Evolutionary conservation across 495 filamentous ascomycete genomes (phyloP).

Genomic region (Penicillium nucicola): DNA sequence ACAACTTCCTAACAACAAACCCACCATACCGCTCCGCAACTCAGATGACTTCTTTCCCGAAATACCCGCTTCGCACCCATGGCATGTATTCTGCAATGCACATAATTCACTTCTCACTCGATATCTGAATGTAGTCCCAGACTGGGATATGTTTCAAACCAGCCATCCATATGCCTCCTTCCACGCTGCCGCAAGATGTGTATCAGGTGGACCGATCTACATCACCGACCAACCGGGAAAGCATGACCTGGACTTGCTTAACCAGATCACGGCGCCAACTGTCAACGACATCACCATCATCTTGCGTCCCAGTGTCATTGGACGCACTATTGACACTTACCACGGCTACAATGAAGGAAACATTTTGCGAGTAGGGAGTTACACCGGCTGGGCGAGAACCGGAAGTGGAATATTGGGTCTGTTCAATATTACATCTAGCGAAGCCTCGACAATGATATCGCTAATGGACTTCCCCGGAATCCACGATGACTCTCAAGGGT

Average conservation of each 20-base stretch:
- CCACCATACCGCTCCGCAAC: slow-evolving; percentile 71
- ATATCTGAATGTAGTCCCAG: slow-evolving; percentile 70
- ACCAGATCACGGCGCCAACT: slow-evolving; percentile 72
- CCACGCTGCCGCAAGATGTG: slow-evolving; percentile 85
- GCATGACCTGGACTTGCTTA: slow-evolving; percentile 70
- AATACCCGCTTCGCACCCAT: slow-evolving; percentile 72
- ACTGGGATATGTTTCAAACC: slow-evolving; percentile 99
- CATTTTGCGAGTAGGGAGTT: slow-evolving; percentile 77
- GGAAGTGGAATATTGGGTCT: slow-evolving; percentile 77
- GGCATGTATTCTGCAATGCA: slow-evolving; percentile 93
- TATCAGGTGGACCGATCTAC: slow-evolving; percentile 88
- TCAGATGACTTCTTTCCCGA: slow-evolving; percentile 94
- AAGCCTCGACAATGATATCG: slow-evolving; percentile 62
- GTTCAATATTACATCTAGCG: slow-evolving; percentile 68
- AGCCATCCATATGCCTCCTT: slow-evolving; percentile 70
- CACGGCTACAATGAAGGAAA: slow-evolving; percentile 66
- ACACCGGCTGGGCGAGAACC: slow-evolving; percentile 56
- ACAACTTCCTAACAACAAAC: slow-evolving; percentile 70
- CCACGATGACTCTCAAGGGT: slow-evolving; percentile 22
- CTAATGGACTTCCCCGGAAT: slow-evolving; percentile 73
- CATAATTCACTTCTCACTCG: slow-evolving; percentile 83
- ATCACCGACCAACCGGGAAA: slow-evolving; percentile 86
- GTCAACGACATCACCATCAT: slow-evolving; percentile 67
- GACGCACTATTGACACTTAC: slow-evolving; percentile 69
- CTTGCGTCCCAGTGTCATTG: slow-evolving; percentile 69